Base-by-base conservation (phyloP, 148 eudicot genomes). In the Dianthus caryophyllus region DNA sequence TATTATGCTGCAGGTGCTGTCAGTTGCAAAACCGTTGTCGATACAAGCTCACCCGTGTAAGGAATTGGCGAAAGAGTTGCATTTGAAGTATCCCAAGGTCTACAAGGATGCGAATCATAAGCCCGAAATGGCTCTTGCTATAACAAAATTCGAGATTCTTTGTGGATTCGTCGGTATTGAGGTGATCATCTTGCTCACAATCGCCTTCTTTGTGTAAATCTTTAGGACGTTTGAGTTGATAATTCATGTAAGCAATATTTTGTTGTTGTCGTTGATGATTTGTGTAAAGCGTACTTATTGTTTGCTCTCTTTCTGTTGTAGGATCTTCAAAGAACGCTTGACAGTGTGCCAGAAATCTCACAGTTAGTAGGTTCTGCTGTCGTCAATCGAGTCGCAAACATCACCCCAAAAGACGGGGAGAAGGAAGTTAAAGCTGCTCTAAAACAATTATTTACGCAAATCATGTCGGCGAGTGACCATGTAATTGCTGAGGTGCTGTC, bases 11-110 rank as follows among this genome's bases (percentile, higher is more conserved):
- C 72, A 91, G 97, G 97, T 88, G 33, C 83, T 91, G 63, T 88
- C 97, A 51, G 84, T 91, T 56, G 90, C 79, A 6, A 87, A 87
- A 76, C 87, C 88, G 36, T 76, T 88, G 81, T 91, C 97, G 0
- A 91, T 91, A 73, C 97, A 91, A 69, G 96, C 97, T 27, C 97
- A 91, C 75, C 97, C 96, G 0, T 90, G 88, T 73, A 88, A 87
- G 76, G 79, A 82, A 67, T 69, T 87, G 72, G 96, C 97, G 2
- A 75, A 30, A 64, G 6, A 71, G 44, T 75, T 91, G 78, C 97
- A 91, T 47, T 82, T 77, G 54, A 39, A 66, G 36, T 80, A 79
- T 60, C 96, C 97, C 4, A 72, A 75, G 58, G 78, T 72, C 12
- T 91, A 84, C 73, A 88, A 82, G 71, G 93, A 88, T 76, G 90